Evolutionary conservation across 345 rosid species (phyloP).

Genomic region (Eucalyptus tenuipes): DNA sequence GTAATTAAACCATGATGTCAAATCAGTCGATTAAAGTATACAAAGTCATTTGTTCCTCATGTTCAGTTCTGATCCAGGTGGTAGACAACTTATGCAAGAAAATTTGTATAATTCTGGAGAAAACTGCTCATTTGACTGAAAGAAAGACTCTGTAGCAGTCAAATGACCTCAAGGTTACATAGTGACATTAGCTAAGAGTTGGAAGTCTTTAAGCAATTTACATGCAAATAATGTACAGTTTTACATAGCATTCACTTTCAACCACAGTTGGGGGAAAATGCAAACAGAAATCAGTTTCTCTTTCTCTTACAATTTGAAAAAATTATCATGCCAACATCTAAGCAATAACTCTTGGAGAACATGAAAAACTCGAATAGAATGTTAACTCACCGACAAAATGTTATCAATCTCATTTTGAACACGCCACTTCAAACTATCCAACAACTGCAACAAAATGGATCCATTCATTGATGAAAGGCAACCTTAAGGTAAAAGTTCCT

Average conservation of each 20-base stretch:
- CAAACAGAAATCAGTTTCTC: background rate
- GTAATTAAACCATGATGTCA: background rate
- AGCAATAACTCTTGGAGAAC: background rate
- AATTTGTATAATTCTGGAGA: background rate
- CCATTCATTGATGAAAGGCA: background rate
- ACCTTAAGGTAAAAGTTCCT: background rate
- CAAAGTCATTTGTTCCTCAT: background rate
- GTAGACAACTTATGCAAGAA: background rate
- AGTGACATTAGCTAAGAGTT: background rate
- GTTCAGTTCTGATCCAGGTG: background rate
- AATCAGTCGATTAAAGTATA: background rate
- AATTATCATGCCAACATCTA: background rate
- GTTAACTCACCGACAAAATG: conserved; percentile 50
- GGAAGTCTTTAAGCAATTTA: background rate
- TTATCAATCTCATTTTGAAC: conserved; percentile 69
- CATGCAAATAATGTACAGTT: background rate
- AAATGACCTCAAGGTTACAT: background rate
- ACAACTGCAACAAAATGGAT: conserved; percentile 38
- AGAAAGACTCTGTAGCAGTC: background rate
- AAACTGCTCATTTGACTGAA: background rate
- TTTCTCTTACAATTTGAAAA: background rate
- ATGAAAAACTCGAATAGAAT: background rate
- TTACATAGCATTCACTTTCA: background rate
- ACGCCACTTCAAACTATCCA: conserved; percentile 88
- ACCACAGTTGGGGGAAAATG: background rate